Base-by-base conservation (phyloP, 2,329 filamentous ascomycete genomes). In the Cyphellophora attinorum region DNA sequence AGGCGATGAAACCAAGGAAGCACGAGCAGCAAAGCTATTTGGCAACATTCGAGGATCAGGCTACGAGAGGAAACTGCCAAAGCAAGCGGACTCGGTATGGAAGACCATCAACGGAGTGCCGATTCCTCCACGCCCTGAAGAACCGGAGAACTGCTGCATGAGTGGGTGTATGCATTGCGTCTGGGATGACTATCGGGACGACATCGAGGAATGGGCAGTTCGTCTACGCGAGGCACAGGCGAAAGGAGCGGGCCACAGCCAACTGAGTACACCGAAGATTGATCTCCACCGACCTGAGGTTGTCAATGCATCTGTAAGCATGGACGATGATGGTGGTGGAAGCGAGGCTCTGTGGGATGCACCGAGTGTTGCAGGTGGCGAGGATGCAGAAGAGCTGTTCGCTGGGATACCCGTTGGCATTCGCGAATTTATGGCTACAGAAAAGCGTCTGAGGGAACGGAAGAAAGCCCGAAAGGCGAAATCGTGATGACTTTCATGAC, bases 111-210 rank as follows among this genome's bases (percentile, higher is more conserved):
- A 83, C 1, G 89, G 88, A 3, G 72, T 96, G 1, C 61, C 76
- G 12, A 81, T 96, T 4, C 91, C 91, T 2, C 88, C 86, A 0
- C 74, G 74, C 31, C 91, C 91, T 1, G 71, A 76, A 31, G 89
- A 98, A 60, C 91, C 91, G 3, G 91, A 96, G 52, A 95, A 98
- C 55, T 98, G 91, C 70, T 98, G 91, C 61, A 98, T 98, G 91
- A 91, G 84, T 53, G 91, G 91, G 3, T 98, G 91, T 56, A 89
- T 94, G 31, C 88, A 96, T 57, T 98, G 91, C 58, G 91, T 96
- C 3, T 96, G 88, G 88, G 88, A 95, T 50, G 68, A 76, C 34
- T 96, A 79, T 59, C 73, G 88, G 6, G 89, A 98, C 47, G 91
- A 96, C 34, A 70, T 96, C 60, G 88, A 96, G 57, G 82, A 84